A percentile compares a stretch with the other conserved stretches of the same genome.
Conservation (phyloP, 768 basidiomycete genomes). For the Sutorius australiensis region DNA sequence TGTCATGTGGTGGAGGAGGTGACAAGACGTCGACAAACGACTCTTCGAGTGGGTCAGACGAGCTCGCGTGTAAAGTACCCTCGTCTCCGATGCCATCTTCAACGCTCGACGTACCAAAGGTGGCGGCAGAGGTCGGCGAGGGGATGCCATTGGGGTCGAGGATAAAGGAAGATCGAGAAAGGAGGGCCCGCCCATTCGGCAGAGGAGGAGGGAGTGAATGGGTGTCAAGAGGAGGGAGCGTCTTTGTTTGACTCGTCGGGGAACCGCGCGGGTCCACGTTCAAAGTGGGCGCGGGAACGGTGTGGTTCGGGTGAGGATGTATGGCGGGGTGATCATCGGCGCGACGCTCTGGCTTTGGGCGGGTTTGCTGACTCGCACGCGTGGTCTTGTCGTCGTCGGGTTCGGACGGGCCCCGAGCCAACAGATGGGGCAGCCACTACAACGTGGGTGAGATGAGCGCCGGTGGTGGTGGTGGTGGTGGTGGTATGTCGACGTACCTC, state of each 20-base stretch:
- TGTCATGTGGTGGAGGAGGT: conserved; percentile 7
- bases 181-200: conserved; percentile 1
- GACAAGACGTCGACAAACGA: conserved; percentile 20
- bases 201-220: conserved; percentile 9
- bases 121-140: neutral
- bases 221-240: conserved; percentile 4
- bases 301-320: neutral
- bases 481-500: conserved; percentile 8
- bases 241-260: neutral
- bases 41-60: conserved; percentile 9
- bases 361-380: neutral
- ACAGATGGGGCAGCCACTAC: conserved; percentile 9
- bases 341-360: neutral
- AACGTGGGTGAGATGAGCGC: neutral
- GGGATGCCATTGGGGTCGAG: neutral
- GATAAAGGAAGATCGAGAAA: neutral
- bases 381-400: neutral
- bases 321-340: neutral
- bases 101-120: neutral
- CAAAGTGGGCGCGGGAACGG: neutral
- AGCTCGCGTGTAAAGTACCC: neutral
- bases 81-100: neutral
- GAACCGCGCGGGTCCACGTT: neutral
- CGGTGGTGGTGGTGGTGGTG: rapidly evolving
- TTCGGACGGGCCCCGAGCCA: neutral